Percentiles rank a stretch among this genome's conserved stretches.
These are phyloP conservation scores for Carex kokanica DNA, from an alignment of 176 grass and related monocot species.

Conservation along the genomic window DNA sequence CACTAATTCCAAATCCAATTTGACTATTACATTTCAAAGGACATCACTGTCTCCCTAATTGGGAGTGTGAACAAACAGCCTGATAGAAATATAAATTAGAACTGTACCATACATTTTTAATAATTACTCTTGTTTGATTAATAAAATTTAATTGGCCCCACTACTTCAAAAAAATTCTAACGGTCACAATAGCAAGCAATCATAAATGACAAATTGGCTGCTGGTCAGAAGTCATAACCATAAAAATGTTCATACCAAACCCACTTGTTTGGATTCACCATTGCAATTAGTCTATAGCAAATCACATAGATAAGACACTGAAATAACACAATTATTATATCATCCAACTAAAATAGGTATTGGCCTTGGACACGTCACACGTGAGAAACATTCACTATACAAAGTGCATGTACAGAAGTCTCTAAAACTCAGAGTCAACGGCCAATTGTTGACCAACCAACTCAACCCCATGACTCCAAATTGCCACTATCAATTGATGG, in stretches of 20 bases:
- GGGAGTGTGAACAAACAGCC: neutral
- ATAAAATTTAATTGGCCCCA: no score
- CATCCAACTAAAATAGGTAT: neutral
- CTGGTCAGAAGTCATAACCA: conserved; percentile 5
- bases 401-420: neutral
- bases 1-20: neutral
- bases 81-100: neutral
- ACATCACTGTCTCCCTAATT: neutral
- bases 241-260: neutral
- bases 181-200: neutral
- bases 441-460: conserved; percentile 24
- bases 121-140: no score
- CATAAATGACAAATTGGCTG: conserved; percentile 2
- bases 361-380: neutral
- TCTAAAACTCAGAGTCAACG: neutral
- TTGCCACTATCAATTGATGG: neutral
- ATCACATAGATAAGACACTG: neutral
- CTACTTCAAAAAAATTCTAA: neutral
- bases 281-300: neutral
- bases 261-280: neutral
- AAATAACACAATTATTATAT: neutral
- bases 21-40: neutral
- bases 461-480: conserved; percentile 9
- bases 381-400: neutral
- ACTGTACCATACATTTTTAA: neutral